A percentile compares a stretch with the other conserved stretches of the same genome.
phyloP scores from a whole-genome alignment of 495 filamentous ascomycete species.

The Tuber umbilicatum region DNA sequence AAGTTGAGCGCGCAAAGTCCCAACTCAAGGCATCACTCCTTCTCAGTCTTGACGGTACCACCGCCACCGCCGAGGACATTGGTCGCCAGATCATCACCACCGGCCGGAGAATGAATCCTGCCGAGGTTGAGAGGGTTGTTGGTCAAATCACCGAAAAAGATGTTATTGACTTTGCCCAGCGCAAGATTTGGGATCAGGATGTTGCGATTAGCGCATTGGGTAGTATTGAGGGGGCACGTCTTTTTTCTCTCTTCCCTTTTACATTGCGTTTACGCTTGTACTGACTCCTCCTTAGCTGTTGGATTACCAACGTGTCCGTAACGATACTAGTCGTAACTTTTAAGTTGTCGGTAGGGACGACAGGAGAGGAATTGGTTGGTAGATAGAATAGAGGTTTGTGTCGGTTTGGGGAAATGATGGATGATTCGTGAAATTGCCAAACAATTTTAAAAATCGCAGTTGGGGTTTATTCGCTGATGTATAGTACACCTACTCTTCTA shows the following conservation, averaged over 20 bases:
- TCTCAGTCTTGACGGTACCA: constrained; percentile 93
- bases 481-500: not conserved
- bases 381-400: constrained; percentile 41
- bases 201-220: constrained; percentile 88
- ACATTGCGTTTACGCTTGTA: constrained; percentile 9
- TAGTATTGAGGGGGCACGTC: constrained; percentile 70
- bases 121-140: constrained; percentile 89
- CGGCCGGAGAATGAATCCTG: constrained; percentile 78
- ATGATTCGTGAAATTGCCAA: constrained; percentile 44
- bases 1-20: constrained; percentile 96
- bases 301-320: constrained; percentile 82
- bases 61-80: constrained; percentile 95
- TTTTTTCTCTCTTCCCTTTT: constrained; percentile 5
- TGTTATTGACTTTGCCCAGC: constrained; percentile 85
- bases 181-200: constrained; percentile 94
- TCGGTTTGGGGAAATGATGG: constrained; percentile 45
- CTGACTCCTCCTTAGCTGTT: constrained; percentile 45
- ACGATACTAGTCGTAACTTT: constrained; percentile 80
- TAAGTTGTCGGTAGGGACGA: constrained; percentile 11
- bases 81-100: constrained; percentile 97
- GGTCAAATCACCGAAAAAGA: constrained; percentile 89
- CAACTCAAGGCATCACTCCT: constrained; percentile 98
- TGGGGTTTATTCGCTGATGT: not conserved
- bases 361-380: constrained; percentile 6
- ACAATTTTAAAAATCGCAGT: not conserved